Evolutionary conservation across 208 protist genomes (phyloP), one percentile per base, ranked within the genome.

Genomic region (Trypanosoma caninum): DNA sequence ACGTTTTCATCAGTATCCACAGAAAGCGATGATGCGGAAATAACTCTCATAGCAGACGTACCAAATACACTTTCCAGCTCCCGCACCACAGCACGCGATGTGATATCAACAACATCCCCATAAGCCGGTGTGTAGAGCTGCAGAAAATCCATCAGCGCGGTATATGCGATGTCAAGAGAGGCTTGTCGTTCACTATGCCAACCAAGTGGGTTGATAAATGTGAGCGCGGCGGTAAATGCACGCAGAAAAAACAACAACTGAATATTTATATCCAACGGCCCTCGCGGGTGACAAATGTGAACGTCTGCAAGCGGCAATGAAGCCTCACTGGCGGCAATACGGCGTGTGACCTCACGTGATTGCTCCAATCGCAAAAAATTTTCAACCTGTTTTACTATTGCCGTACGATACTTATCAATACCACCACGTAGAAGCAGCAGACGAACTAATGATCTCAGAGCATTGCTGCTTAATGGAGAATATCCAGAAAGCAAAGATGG

Each of bases 211-310:
- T 69, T 69, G 13, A 71, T 48, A 48, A 72, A 72, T 0, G n/a
- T 46, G 5, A 72, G 23, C 7, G 65, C 42, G 6, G 50, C 46
- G 1, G 44, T 28, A 44, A 74, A 48, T 1, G 65, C 59, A 3
- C 64, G 68, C 2, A 83, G 54, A 25, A 70, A 68, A 45, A 83
- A 83, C n/a, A 66, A 50, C 3, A 83, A 41, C 31, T 74, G 55
- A 38, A 41, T 18, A 34, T 74, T 42, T 44, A 63, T 20, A 47
- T 76, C 70, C 7, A 25, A 41, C 2, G 13, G 2, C 30, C 34
- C 14, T 9, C 58, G 56, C 18, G 47, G 51, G 16, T 35, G n/a
- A 22, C 48, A 37, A 27, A 65, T 27, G 20, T 65, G 37, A 0
- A 60, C 30, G 7, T 25, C 31, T 30, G 51, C 11, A 14, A 52